phyloP scores from a whole-genome alignment of 2,329 filamentous ascomycete genomes.

The Ceratocystis huliohia region DNA sequence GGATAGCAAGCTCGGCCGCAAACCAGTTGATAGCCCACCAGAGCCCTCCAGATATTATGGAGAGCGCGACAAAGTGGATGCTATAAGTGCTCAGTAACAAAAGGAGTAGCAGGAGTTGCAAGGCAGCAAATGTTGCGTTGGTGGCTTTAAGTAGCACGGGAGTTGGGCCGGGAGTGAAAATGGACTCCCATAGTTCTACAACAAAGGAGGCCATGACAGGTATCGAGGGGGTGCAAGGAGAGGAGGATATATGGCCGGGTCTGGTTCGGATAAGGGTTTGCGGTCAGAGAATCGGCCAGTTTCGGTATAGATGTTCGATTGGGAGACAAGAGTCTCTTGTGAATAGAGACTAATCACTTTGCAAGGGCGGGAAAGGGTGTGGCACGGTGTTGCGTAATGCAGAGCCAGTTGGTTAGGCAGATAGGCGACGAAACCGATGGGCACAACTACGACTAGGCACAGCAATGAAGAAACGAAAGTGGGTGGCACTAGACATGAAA shows the following conservation, averaged over 20 bases:
- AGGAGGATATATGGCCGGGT: not conserved
- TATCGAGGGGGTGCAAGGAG: not conserved
- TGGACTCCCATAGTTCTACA: conserved; percentile 72
- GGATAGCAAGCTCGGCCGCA: conserved; percentile 48
- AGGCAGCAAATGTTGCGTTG: conserved; percentile 73
- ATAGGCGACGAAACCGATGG: too few species aligned
- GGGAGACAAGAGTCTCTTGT: too few species aligned
- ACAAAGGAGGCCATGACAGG: conserved; percentile 49
- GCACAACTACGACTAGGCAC: too few species aligned
- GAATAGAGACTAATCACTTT: not conserved
- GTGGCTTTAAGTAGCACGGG: conserved; percentile 79
- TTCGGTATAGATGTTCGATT: too few species aligned
- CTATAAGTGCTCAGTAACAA: conserved; percentile 74
- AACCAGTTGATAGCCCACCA: conserved; percentile 99
- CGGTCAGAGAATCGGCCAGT: too few species aligned
- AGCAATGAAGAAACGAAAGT: too few species aligned
- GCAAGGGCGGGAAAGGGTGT: not conserved
- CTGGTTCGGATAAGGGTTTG: not conserved
- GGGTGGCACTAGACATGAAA: too few species aligned
- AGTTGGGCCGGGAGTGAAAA: conserved; percentile 87
- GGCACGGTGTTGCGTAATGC: not conserved
- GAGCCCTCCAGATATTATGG: conserved; percentile 61
- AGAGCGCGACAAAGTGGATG: conserved; percentile 78
- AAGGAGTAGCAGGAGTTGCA: conserved; percentile 64
- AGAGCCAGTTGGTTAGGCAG: too few species aligned